phyloP scores from a whole-genome alignment of 768 basidiomycete species.

The Suillus cothurnatus region DNA sequence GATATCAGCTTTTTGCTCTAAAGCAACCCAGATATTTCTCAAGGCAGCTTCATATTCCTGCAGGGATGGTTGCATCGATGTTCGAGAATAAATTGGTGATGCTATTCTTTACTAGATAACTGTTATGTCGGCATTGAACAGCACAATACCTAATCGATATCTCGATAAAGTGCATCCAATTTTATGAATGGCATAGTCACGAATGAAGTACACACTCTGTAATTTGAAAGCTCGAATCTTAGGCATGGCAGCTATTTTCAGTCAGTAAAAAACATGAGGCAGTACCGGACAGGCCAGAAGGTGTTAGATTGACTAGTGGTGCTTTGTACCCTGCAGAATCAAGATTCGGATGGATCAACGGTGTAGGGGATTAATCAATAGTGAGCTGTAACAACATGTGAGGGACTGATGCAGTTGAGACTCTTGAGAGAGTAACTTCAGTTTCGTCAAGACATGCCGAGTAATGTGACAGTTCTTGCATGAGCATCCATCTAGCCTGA shows the following conservation, averaged over 20 bases:
- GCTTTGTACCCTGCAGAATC: background rate
- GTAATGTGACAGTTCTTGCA: too few species aligned
- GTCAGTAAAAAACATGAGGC: conserved; percentile 4
- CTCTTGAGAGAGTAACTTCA: too few species aligned
- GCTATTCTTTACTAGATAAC: too few species aligned
- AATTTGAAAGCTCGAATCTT: background rate
- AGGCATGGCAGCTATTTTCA: background rate
- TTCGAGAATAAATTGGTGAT: too few species aligned
- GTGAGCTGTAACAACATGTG: background rate
- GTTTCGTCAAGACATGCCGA: too few species aligned
- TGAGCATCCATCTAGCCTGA: background rate
- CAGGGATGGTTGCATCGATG: too few species aligned
- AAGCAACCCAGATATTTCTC: too few species aligned
- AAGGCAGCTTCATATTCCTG: too few species aligned
- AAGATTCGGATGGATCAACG: background rate
- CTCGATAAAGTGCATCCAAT: conserved; percentile 7
- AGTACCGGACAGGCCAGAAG: background rate
- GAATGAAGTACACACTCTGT: conserved; percentile 31
- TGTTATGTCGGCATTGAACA: too few species aligned
- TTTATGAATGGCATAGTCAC: conserved; percentile 23
- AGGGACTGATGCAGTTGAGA: background rate
- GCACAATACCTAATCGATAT: too few species aligned
- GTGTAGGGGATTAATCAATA: background rate
- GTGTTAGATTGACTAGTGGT: background rate
- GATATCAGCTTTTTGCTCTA: too few species aligned